Conservation (phyloP, 2,329 filamentous ascomycete genomes). For the Graphilbum fragrans region DNA sequence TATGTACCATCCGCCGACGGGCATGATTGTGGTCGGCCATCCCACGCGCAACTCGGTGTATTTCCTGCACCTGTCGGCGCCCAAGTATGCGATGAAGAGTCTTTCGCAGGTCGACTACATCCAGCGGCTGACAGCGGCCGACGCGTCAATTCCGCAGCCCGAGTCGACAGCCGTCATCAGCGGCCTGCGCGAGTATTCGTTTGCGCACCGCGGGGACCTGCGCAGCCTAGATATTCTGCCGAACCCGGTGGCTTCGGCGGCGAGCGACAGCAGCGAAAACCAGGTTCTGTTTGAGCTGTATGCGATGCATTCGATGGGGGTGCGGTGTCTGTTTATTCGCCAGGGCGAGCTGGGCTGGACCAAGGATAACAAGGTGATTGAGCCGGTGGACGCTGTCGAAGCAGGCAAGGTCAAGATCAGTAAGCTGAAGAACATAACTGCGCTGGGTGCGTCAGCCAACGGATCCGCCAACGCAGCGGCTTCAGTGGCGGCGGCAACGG, state of each 20-base stretch:
- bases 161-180: constrained; percentile 97
- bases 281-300: constrained; percentile 85
- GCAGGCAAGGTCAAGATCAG: constrained; percentile 63
- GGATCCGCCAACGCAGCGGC: constrained; percentile 21
- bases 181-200: constrained; percentile 89
- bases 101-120: constrained; percentile 86
- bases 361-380: constrained; percentile 75
- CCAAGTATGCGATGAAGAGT: constrained; percentile 73
- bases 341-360: constrained; percentile 88
- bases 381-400: constrained; percentile 63
- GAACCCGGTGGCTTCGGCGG: constrained; percentile 50
- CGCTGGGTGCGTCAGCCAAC: constrained; percentile 26
- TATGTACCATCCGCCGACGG: constrained; percentile 81
- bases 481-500: constrained; percentile 9
- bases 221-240: constrained; percentile 83
- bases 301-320: constrained; percentile 92
- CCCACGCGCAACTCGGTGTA: constrained; percentile 96
- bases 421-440: constrained; percentile 39
- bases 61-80: constrained; percentile 89
- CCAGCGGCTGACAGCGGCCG: constrained; percentile 60
- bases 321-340: constrained; percentile 79
- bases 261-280: constrained; percentile 53
- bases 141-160: constrained; percentile 64
- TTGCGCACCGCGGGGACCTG: constrained; percentile 73
- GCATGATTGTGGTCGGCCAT: constrained; percentile 90